Conservation (phyloP, 2,329 filamentous ascomycete genomes). For the Lasiodiplodia gonubiensis region DNA sequence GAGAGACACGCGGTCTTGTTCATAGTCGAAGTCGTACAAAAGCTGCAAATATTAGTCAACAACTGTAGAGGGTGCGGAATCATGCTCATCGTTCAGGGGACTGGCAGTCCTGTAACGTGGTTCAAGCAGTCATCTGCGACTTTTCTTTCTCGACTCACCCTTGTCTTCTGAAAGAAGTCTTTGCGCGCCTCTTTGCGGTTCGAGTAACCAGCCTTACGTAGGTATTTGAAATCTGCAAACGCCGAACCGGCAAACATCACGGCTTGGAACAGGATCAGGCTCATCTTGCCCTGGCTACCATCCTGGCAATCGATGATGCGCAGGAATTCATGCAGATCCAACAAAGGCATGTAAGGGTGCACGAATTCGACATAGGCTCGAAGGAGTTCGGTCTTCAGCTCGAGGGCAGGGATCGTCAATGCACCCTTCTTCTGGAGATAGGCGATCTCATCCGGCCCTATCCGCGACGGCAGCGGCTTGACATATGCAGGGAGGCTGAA, state of each 20-base stretch:
- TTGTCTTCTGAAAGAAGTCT: conserved; percentile 85
- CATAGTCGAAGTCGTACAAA: conserved; percentile 94
- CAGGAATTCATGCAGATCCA: conserved; percentile 70
- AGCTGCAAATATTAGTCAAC: conserved; percentile 56
- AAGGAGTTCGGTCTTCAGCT: conserved; percentile 79
- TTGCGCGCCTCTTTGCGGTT: conserved; percentile 83
- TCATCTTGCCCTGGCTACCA: conserved; percentile 73
- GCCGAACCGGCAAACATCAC: conserved; percentile 93
- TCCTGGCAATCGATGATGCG: conserved; percentile 68
- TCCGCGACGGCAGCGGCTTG: conserved; percentile 76
- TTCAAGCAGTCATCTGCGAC: background rate
- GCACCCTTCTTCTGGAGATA: conserved; percentile 87
- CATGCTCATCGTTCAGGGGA: conserved; percentile 15
- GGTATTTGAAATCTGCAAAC: conserved; percentile 79
- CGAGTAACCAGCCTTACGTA: conserved; percentile 77
- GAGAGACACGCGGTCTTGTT: conserved; percentile 84
- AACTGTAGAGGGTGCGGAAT: conserved; percentile 19
- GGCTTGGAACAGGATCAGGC: conserved; percentile 87
- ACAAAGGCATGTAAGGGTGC: conserved; percentile 89
- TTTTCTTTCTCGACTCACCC: conserved; percentile 60
- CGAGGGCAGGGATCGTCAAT: conserved; percentile 72
- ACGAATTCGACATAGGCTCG: conserved; percentile 87
- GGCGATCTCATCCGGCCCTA: conserved; percentile 79
- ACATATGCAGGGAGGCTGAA: conserved; percentile 69
- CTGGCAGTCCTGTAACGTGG: background rate